phyloP scores from a whole-genome alignment of 305 asterid genomes.

The Plantago lanceolata region DNA sequence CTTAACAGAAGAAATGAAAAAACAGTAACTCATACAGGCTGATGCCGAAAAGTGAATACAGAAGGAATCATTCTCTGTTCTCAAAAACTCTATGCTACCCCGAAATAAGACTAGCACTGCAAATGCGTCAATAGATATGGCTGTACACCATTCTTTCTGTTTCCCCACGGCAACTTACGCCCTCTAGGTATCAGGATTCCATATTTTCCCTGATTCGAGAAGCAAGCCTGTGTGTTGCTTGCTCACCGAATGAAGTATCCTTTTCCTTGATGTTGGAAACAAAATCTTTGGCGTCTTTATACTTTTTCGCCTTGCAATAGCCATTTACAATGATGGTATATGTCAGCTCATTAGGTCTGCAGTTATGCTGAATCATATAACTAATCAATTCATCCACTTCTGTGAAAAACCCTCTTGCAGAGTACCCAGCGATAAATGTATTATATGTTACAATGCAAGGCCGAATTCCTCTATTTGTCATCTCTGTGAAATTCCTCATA shows the following conservation, averaged over 20 bases:
- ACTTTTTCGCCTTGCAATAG: slow-evolving; percentile 68
- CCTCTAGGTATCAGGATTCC: slow-evolving; percentile 52
- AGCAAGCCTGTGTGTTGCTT: slow-evolving; percentile 53
- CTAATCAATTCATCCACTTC: slow-evolving; percentile 66
- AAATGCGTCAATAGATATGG: background rate
- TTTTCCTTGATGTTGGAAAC: slow-evolving; percentile 47
- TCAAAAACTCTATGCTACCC: background rate
- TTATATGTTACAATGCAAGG: slow-evolving; percentile 86
- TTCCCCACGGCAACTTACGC: too few species aligned
- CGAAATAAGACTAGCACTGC: background rate
- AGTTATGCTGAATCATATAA: slow-evolving; percentile 72
- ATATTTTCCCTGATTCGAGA: slow-evolving; percentile 57
- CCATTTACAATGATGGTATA: slow-evolving; percentile 75
- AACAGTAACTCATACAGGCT: background rate
- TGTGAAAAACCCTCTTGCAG: slow-evolving; percentile 57
- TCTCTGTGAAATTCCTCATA: slow-evolving; percentile 55
- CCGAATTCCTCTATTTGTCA: slow-evolving; percentile 64
- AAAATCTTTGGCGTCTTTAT: slow-evolving; percentile 65
- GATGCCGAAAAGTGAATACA: too few species aligned
- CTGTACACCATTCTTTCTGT: background rate
- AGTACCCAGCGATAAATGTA: slow-evolving; percentile 76
- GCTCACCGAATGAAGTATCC: slow-evolving; percentile 47
- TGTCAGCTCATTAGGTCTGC: slow-evolving; percentile 82
- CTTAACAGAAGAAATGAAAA: background rate
- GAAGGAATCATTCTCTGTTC: background rate